Evolutionary conservation across 441 rosid species (phyloP), one percentile per base, ranked within the genome.

Genomic region (Gossypium gossypioides): DNA sequence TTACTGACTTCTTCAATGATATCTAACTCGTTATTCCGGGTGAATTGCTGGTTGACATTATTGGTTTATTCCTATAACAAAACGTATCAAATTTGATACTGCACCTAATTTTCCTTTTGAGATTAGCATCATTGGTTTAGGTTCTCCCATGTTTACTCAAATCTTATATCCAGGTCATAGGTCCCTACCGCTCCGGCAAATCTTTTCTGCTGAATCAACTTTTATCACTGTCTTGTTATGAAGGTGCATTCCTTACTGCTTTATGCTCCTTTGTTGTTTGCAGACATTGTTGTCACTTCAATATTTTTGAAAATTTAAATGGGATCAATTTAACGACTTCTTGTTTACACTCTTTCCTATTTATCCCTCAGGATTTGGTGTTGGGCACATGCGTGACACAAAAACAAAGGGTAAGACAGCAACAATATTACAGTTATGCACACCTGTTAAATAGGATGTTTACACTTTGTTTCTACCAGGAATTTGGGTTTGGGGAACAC

Each of bases 341-440:
- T 40, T 72, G 32, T 42, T 56, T 66, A 34, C 66, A 27, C 57
- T 44, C 27, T 72, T 73, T 78, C 64, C n/a, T 27, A 19, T 72
- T 67, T 52, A 46, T 3, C 16, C 71, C 48, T 60, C 86, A 95
- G 99, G 99, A 61, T 95, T 95, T 86, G 99, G 99, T 68, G 99
- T 95, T 78, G 99, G 99, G 57, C 99, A 95, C 83, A 92, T 95
- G 99, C 99, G 99, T 76, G 99, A 95, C 79, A 95, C 99, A 74
- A 92, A 92, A 85, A 95, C 99, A 48, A 95, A 95, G 85, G 99
- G 99, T 89, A 83, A 42, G 65, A 2, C 72, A 46, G 52, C n/a
- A 46, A 37, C 77, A 21, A 40, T 51, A 8, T 19, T 32, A 16
- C 54, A 73, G 68, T 69, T 10, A 55, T 44, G 6, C 34, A 13